Conservation (phyloP, 2,329 filamentous ascomycete species). For the Ustilaginoidea virens region DNA sequence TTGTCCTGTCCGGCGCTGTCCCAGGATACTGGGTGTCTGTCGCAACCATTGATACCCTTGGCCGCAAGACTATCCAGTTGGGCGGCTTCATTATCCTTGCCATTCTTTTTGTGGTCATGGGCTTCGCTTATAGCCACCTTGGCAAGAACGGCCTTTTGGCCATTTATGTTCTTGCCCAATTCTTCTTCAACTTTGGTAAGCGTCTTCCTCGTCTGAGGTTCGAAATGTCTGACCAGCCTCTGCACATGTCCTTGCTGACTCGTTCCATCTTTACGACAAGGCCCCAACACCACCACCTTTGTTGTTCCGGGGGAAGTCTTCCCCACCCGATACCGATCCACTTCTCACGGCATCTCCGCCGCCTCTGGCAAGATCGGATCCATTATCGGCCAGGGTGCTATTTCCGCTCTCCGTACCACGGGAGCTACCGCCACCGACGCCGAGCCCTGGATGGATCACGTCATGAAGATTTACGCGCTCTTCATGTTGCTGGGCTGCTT, state of each 20-base stretch:
- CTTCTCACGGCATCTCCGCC: slow-evolving; percentile 41
- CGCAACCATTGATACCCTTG: slow-evolving; percentile 55
- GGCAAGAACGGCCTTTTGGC: slow-evolving; percentile 36
- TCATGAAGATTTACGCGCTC: slow-evolving; percentile 57
- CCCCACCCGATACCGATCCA: slow-evolving; percentile 40
- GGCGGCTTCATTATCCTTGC: slow-evolving; percentile 46
- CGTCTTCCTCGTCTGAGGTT: too few species aligned
- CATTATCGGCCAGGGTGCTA: slow-evolving; percentile 42
- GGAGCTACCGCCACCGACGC: slow-evolving; percentile 22
- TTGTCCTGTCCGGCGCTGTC: slow-evolving; percentile 64
- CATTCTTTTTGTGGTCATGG: slow-evolving; percentile 45
- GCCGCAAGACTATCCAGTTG: slow-evolving; percentile 64
- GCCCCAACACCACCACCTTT: slow-evolving; percentile 41
- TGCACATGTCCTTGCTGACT: neutral
- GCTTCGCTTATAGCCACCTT: slow-evolving; percentile 42
- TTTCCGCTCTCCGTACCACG: slow-evolving; percentile 34
- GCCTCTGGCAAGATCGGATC: slow-evolving; percentile 39
- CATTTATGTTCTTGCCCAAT: slow-evolving; percentile 40
- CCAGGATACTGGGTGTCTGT: slow-evolving; percentile 75
- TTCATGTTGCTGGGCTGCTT: slow-evolving; percentile 63
- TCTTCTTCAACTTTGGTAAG: slow-evolving; percentile 41
- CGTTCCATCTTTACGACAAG: slow-evolving; percentile 4
- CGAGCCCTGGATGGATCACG: slow-evolving; percentile 59
- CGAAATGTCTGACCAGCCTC: too few species aligned
- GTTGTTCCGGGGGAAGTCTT: slow-evolving; percentile 41